phyloP scores from a whole-genome alignment of 331 rosid genomes.

The Ulmus americana region DNA sequence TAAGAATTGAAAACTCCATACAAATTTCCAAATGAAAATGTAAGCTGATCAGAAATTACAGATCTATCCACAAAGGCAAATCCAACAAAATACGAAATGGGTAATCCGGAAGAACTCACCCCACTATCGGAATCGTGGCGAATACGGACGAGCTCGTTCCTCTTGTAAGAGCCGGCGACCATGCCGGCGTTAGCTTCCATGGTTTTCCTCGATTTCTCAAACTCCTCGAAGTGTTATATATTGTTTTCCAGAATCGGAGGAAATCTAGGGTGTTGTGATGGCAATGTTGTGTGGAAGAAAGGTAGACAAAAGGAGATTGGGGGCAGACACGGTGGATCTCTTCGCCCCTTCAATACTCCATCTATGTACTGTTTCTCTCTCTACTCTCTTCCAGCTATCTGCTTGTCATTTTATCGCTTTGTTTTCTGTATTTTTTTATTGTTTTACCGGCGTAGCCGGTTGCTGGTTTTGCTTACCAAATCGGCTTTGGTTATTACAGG shows the following conservation, averaged over 20 bases:
- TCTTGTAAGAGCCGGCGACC: slow-evolving; percentile 89
- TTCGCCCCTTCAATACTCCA: slow-evolving; percentile 64
- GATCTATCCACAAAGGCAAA: slow-evolving; percentile 10
- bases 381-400: slow-evolving; percentile 32
- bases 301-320: slow-evolving; percentile 1
- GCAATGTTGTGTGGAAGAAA: neutral
- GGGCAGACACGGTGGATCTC: slow-evolving; percentile 28
- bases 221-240: slow-evolving; percentile 14
- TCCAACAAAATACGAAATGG: neutral
- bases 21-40: slow-evolving; percentile 3
- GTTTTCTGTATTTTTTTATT: slow-evolving; percentile 1
- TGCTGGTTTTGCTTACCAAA: slow-evolving; percentile 13
- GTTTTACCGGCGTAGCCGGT: slow-evolving; percentile 28
- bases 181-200: slow-evolving; percentile 90
- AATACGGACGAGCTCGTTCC: slow-evolving; percentile 92
- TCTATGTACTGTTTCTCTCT: slow-evolving; percentile 25
- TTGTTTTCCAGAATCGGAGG: neutral
- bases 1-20: no score
- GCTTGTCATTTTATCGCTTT: slow-evolving; percentile 24
- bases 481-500: neutral
- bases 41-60: neutral
- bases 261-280: slow-evolving; percentile 14
- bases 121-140: slow-evolving; percentile 85
- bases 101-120: slow-evolving; percentile 43
- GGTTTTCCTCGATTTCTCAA: slow-evolving; percentile 9